phyloP scores from a whole-genome alignment of 768 basidiomycete species.

The Gloeostereum incarnatum region DNA sequence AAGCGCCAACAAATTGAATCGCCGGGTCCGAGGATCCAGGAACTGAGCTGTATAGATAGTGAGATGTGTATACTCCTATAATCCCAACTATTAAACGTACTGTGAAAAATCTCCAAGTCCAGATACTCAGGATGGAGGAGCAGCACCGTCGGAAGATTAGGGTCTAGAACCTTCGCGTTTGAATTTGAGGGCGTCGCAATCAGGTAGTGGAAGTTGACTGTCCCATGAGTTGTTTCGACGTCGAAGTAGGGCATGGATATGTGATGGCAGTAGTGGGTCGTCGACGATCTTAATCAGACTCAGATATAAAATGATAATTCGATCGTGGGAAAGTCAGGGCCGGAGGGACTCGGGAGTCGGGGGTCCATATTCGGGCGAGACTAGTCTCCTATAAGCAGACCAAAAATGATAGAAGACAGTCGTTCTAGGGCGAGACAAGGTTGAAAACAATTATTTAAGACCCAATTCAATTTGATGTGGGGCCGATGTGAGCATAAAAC shows the following conservation, averaged over 20 bases:
- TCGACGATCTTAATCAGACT: too few species aligned
- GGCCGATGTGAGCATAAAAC: too few species aligned
- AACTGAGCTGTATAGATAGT: slow-evolving; percentile 19
- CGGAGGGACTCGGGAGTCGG: too few species aligned
- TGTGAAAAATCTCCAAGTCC: slow-evolving; percentile 22
- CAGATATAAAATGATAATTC: too few species aligned
- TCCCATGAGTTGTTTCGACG: background rate
- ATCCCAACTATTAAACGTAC: slow-evolving; percentile 14
- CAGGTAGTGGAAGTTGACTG: slow-evolving; percentile 16
- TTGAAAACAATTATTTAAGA: too few species aligned
- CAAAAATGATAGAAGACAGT: too few species aligned
- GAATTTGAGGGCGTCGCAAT: slow-evolving; percentile 26
- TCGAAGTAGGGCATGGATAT: background rate
- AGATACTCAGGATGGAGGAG: slow-evolving; percentile 27
- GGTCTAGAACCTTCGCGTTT: slow-evolving; percentile 19
- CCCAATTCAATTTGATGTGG: too few species aligned
- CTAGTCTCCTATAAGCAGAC: too few species aligned
- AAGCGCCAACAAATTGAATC: slow-evolving; percentile 20
- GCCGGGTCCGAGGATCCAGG: slow-evolving; percentile 15
- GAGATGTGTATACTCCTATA: background rate
- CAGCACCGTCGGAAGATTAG: slow-evolving; percentile 24
- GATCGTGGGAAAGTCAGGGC: too few species aligned
- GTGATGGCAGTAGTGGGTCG: too few species aligned
- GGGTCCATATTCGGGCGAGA: too few species aligned
- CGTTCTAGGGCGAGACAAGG: too few species aligned